Evolutionary conservation across 176 grass and related monocot genomes (phyloP).

Genomic region (Phragmites australis): DNA sequence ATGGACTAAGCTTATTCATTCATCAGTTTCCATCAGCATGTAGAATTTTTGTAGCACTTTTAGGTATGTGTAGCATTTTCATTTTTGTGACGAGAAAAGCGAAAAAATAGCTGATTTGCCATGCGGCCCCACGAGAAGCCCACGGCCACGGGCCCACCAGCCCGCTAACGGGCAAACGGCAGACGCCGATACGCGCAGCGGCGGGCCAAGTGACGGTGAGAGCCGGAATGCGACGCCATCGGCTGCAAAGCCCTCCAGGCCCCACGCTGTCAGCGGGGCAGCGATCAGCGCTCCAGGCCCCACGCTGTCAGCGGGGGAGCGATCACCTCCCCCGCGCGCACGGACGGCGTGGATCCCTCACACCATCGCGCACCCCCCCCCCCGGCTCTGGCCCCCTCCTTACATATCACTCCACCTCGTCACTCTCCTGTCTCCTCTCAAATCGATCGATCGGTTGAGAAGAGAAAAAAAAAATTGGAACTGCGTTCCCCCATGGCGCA

Average conservation of each 20-base stretch:
- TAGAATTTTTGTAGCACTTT: too few species aligned
- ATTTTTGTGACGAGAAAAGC: not conserved
- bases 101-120: not conserved
- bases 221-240: not conserved
- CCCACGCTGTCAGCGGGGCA: slow-evolving; percentile 3
- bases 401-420: slow-evolving; percentile 8
- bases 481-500: not conserved
- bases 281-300: too few species aligned
- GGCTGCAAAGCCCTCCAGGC: not conserved
- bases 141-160: not conserved
- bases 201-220: slow-evolving; percentile 5
- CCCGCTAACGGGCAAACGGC: not conserved
- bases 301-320: too few species aligned
- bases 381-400: too few species aligned
- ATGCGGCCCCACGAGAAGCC: not conserved
- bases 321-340: too few species aligned
- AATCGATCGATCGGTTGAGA: not conserved
- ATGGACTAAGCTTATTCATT: too few species aligned
- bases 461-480: not conserved
- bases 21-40: too few species aligned
- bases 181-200: not conserved
- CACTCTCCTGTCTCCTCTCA: not conserved
- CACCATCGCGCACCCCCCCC: not conserved
- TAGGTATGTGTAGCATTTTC: too few species aligned
- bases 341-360: too few species aligned